These are phyloP conservation scores for Leucoagaricus sp. DNA, from an alignment of 1,284 basidiomycete genomes.

Conservation along the genomic window DNA sequence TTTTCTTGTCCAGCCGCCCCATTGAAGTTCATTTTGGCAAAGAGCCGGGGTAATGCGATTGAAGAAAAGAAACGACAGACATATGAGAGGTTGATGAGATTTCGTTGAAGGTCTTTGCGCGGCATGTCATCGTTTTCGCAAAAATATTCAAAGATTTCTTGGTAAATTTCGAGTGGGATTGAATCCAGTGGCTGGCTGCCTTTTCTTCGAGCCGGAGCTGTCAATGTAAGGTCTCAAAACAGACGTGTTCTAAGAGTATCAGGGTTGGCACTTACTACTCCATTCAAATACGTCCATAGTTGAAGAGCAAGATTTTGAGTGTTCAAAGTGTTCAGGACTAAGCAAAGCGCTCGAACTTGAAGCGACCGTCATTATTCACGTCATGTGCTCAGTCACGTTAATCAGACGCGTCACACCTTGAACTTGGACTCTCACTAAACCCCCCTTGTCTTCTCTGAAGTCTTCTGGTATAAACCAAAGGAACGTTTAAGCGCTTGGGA, in stretches of 20 bases:
- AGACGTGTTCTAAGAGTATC: not conserved
- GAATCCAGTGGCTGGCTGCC: constrained; percentile 14
- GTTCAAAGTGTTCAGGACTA: too few relatives aligned
- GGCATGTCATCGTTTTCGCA: constrained; percentile 18
- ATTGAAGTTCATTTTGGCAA: constrained; percentile 31
- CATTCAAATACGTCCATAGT: not conserved
- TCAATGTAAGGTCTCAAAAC: not conserved
- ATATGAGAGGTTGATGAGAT: constrained; percentile 34
- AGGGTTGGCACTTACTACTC: constrained; percentile 2
- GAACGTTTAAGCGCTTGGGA: too few relatives aligned
- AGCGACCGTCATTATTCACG: too few relatives aligned
- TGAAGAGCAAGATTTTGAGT: too few relatives aligned
- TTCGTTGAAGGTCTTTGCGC: constrained; percentile 16
- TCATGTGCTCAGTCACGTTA: too few relatives aligned
- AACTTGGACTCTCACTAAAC: too few relatives aligned
- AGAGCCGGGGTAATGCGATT: constrained; percentile 36
- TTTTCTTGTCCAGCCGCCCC: constrained; percentile 16
- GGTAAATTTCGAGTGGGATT: constrained; percentile 34
- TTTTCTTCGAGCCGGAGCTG: constrained; percentile 20
- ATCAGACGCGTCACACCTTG: too few relatives aligned
- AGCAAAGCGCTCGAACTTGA: too few relatives aligned
- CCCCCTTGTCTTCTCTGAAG: too few relatives aligned
- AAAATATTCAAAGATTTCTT: constrained; percentile 36
- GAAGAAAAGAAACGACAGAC: constrained; percentile 47
- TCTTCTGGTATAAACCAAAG: too few relatives aligned